Conservation (phyloP, 805 yeast species). For the Metschnikowia koreensis region DNA sequence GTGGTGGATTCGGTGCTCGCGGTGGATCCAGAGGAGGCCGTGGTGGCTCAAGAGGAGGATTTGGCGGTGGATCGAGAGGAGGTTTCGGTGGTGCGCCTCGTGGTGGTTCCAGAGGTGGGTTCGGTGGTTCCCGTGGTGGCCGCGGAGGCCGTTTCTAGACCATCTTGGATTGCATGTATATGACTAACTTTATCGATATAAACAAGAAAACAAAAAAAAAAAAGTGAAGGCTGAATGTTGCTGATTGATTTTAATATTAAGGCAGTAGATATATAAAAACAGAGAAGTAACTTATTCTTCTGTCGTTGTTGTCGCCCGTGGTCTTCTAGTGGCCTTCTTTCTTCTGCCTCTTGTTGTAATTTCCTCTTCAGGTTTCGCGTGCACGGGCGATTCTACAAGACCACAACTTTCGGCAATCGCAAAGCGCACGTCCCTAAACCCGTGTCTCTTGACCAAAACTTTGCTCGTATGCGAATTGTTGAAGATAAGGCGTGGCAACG, state of each 20-base stretch:
- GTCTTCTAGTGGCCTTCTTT: slow-evolving; percentile 3
- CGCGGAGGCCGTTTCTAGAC: slow-evolving; percentile 20
- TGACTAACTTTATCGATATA: slow-evolving; percentile 10
- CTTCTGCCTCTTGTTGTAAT: neutral
- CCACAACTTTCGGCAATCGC: slow-evolving; percentile 57
- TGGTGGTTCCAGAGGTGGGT: slow-evolving; percentile 36
- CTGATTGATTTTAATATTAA: no score
- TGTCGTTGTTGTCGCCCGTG: neutral
- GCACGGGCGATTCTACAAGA: slow-evolving; percentile 14
- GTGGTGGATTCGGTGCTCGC: slow-evolving; percentile 36
- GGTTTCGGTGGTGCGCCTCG: slow-evolving; percentile 26
- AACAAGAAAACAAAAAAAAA: no score
- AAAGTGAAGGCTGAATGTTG: no score
- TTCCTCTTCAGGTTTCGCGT: neutral
- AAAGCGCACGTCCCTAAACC: slow-evolving; percentile 51
- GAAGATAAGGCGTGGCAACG: slow-evolving; percentile 48
- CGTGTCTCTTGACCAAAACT: slow-evolving; percentile 41
- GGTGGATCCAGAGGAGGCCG: slow-evolving; percentile 36
- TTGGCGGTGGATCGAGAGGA: slow-evolving; percentile 39
- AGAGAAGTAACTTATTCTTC: neutral
- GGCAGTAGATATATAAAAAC: no score
- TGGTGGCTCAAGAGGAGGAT: slow-evolving; percentile 19
- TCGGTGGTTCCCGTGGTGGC: slow-evolving; percentile 23
- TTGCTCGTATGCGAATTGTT: slow-evolving; percentile 47
- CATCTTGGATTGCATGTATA: slow-evolving; percentile 16